Conservation (phyloP, 768 basidiomycete genomes). For the Mycena polygramma region DNA sequence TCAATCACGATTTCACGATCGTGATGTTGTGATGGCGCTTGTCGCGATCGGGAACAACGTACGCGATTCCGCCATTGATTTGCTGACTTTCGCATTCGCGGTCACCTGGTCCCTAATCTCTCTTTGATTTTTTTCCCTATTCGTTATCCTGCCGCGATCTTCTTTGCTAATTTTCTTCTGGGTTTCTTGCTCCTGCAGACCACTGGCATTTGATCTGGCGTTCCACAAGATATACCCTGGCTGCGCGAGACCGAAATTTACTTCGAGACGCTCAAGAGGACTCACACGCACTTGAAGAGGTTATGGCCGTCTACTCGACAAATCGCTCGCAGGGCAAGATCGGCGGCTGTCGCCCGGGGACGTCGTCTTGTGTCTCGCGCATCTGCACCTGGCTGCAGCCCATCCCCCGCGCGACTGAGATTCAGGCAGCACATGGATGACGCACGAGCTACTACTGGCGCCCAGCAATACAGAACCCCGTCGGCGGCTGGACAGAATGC, state of each 20-base stretch:
- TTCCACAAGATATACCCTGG: conserved; percentile 99
- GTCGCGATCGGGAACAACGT: too few species aligned
- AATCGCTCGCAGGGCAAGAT: conserved; percentile 77
- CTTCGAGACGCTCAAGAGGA: conserved; percentile 95
- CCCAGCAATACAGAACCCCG: conserved; percentile 94
- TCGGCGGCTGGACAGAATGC: conserved; percentile 95
- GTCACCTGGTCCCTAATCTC: too few species aligned
- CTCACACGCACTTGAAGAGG: conserved; percentile 86
- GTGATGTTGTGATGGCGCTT: too few species aligned
- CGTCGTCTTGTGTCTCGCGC: conserved; percentile 93
- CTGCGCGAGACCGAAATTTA: conserved; percentile 94
- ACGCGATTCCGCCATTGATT: too few species aligned
- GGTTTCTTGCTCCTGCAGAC: conserved; percentile 96
- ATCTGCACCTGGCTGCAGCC: conserved; percentile 91
- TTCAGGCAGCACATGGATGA: conserved; percentile 99
- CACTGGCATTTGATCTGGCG: conserved; percentile 99
- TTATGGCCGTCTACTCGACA: conserved; percentile 87
- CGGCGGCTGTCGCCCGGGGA: conserved; percentile 84
- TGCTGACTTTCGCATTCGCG: too few species aligned
- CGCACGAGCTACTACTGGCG: conserved; percentile 99
- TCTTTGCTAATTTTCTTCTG: background rate
- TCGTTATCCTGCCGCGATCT: too few species aligned
- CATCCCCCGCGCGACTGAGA: conserved; percentile 82
- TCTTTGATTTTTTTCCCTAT: too few species aligned
- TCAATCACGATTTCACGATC: too few species aligned